Evolutionary conservation across 805 yeast genomes (phyloP).

Genomic region (Metschnikowia noctiluminum): DNA sequence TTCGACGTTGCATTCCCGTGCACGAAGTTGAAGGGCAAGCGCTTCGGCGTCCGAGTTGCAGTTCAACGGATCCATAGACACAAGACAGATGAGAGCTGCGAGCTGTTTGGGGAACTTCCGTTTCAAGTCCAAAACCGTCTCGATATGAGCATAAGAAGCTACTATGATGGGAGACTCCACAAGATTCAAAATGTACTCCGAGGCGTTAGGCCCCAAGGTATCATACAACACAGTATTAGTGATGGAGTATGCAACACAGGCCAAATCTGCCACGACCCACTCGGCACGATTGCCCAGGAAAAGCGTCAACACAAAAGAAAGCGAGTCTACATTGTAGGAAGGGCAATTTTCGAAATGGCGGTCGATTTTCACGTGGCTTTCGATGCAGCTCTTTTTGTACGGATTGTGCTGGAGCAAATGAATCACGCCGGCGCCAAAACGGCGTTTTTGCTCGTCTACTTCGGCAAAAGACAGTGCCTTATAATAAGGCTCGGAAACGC

Average conservation of each 20-base stretch:
- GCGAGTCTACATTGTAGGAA: conserved; percentile 11
- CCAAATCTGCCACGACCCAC: conserved; percentile 70
- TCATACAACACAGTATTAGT: conserved; percentile 26
- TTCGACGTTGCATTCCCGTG: conserved; percentile 16
- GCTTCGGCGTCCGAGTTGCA: conserved; percentile 12
- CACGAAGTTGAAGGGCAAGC: conserved; percentile 30
- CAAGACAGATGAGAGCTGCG: conserved; percentile 20
- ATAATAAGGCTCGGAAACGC: conserved; percentile 32
- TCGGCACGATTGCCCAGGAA: conserved; percentile 59
- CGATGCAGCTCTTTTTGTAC: conserved; percentile 17
- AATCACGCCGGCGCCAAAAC: conserved; percentile 41
- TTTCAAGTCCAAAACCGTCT: conserved; percentile 12
- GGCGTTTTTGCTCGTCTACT: conserved; percentile 28
- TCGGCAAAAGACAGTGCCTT: conserved; percentile 27
- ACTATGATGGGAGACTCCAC: conserved; percentile 63
- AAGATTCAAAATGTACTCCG: conserved; percentile 57
- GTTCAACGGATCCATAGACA: conserved; percentile 28
- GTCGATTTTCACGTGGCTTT: conserved; percentile 23
- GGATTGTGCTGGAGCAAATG: conserved; percentile 22
- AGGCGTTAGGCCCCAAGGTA: conserved; percentile 50
- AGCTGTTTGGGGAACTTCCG: conserved; percentile 13
- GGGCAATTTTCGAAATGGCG: conserved; percentile 13
- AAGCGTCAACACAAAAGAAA: conserved; percentile 50
- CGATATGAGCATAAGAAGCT: conserved; percentile 11
- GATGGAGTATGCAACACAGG: conserved; percentile 50